phyloP scores from a whole-genome alignment of 164 flowering plant species.

The Chimonanthus praecox region DNA sequence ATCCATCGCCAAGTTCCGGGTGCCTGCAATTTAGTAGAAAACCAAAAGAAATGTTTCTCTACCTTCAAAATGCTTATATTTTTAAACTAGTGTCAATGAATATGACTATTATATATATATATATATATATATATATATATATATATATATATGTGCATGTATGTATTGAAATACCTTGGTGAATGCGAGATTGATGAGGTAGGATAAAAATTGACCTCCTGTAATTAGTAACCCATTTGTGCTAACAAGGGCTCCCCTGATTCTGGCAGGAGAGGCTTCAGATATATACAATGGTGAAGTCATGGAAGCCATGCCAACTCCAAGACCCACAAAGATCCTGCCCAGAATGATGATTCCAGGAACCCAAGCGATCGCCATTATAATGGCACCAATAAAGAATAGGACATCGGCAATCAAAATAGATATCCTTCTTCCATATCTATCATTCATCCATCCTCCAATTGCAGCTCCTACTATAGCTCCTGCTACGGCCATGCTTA shows the following conservation, averaged over 20 bases:
- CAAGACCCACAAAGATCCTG: conserved; percentile 52
- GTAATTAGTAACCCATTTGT: conserved; percentile 65
- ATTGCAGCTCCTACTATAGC: conserved; percentile 65
- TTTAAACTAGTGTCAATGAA: too few species aligned
- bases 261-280: conserved; percentile 55
- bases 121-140: background rate
- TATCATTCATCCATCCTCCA: conserved; percentile 61
- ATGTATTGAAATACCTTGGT: conserved; percentile 32
- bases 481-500: conserved; percentile 67
- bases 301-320: conserved; percentile 75
- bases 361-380: conserved; percentile 53
- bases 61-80: too few species aligned
- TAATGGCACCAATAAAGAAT: conserved; percentile 48
- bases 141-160: background rate
- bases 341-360: conserved; percentile 47
- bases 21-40: conserved; percentile 22
- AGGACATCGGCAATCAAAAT: conserved; percentile 49
- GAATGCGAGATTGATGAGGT: conserved; percentile 62
- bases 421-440: conserved; percentile 37
- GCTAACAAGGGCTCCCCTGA: conserved; percentile 62
- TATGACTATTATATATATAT: background rate
- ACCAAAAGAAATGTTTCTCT: too few species aligned
- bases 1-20: conserved; percentile 86
- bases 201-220: conserved; percentile 78
- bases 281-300: conserved; percentile 64